Conservation (phyloP, 306 rosid species). For the Trifolium fragiferum region DNA sequence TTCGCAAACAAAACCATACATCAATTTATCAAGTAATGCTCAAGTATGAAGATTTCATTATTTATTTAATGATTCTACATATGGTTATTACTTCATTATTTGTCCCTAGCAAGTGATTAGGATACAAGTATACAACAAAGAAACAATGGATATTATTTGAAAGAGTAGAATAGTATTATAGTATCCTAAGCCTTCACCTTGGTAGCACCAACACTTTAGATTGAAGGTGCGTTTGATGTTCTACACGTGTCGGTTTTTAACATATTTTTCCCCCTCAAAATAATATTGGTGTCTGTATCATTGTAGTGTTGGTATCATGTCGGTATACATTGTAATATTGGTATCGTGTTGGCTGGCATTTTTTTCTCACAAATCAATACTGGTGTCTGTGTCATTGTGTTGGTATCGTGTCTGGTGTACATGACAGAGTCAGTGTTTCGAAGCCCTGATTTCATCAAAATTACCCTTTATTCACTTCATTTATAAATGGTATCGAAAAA, state of each 20-base stretch:
- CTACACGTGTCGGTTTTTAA: no score
- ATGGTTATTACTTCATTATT: no score
- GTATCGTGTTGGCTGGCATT: no score
- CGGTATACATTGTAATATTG: no score
- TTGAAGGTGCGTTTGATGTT: not conserved
- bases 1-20: constrained; percentile 35
- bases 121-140: not conserved
- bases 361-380: no score
- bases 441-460: not conserved
- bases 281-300: not conserved
- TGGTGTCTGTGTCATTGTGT: no score
- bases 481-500: not conserved
- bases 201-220: not conserved
- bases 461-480: not conserved
- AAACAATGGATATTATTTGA: not conserved
- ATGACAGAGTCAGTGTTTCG: not conserved
- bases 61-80: not conserved
- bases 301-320: no score
- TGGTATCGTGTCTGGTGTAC: no score
- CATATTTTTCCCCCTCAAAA: no score
- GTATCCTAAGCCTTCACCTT: not conserved
- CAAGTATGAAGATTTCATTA: not conserved
- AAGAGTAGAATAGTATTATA: not conserved
- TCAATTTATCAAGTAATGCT: constrained; percentile 11
- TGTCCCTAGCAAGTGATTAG: not conserved